phyloP scores from a whole-genome alignment of 768 basidiomycete genomes.

The Termitomyces sp. region DNA sequence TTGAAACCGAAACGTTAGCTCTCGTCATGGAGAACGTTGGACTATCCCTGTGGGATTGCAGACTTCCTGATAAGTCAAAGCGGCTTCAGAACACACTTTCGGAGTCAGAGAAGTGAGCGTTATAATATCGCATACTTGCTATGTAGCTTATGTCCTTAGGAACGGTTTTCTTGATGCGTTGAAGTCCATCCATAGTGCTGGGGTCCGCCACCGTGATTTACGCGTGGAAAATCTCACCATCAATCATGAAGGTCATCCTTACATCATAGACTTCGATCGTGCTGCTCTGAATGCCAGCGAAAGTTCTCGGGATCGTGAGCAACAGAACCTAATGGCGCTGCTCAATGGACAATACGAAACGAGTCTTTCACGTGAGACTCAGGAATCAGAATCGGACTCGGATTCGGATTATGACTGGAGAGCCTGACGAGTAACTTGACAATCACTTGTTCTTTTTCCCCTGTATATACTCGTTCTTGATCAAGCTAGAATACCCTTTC shows the following conservation, averaged over 20 bases:
- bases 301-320: background rate
- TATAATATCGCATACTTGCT: background rate
- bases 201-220: constrained; percentile 12
- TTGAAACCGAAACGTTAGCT: background rate
- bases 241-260: constrained; percentile 8
- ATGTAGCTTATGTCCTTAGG: background rate
- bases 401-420: background rate
- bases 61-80: background rate
- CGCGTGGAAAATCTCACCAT: constrained; percentile 17
- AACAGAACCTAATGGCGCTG: background rate
- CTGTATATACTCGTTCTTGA: background rate
- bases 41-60: background rate
- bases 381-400: background rate
- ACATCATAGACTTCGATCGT: constrained; percentile 21
- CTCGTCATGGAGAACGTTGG: constrained; percentile 6
- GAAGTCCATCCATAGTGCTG: background rate
- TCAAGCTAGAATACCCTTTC: background rate
- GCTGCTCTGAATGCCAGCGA: constrained; percentile 1
- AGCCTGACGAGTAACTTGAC: background rate
- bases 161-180: background rate
- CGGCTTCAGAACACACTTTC: background rate
- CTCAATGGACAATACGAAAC: background rate
- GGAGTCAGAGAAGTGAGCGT: background rate
- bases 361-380: background rate
- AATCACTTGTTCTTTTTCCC: background rate